Conservation (phyloP, 257 asterid genomes). For the Solanum pinnatisectum region DNA sequence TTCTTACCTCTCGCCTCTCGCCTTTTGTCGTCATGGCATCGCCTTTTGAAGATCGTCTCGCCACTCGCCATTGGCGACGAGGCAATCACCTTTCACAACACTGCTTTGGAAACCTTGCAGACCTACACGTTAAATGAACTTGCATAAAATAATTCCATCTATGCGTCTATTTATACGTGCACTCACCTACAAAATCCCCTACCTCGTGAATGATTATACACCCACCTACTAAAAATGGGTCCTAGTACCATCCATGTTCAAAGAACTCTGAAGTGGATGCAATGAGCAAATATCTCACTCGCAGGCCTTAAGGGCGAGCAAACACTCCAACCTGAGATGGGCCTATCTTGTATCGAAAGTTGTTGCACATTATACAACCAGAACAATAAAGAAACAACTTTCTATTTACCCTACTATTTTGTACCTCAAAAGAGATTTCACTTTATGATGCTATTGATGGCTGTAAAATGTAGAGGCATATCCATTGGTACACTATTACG, state of each 20-base stretch:
- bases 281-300: not conserved
- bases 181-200: not conserved
- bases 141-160: not conserved
- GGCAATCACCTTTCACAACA: no score
- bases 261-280: not conserved
- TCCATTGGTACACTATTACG: no score
- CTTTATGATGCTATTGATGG: not conserved
- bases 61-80: no score
- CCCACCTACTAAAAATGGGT: not conserved
- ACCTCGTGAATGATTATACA: not conserved
- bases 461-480: not conserved
- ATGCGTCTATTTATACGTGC: not conserved
- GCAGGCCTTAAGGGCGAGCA: not conserved
- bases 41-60: no score
- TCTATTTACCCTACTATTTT: not conserved
- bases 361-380: not conserved
- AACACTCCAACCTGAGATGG: not conserved
- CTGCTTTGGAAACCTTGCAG: not conserved
- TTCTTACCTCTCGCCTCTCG: no score
- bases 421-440: not conserved
- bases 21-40: no score
- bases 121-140: not conserved
- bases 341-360: not conserved
- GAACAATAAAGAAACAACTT: not conserved
- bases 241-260: not conserved